A percentile compares a stretch with the other conserved stretches of the same genome.
Evolutionary conservation across 2,329 filamentous ascomycete genomes (phyloP).

Genomic region (Fusarium lyarnte): DNA sequence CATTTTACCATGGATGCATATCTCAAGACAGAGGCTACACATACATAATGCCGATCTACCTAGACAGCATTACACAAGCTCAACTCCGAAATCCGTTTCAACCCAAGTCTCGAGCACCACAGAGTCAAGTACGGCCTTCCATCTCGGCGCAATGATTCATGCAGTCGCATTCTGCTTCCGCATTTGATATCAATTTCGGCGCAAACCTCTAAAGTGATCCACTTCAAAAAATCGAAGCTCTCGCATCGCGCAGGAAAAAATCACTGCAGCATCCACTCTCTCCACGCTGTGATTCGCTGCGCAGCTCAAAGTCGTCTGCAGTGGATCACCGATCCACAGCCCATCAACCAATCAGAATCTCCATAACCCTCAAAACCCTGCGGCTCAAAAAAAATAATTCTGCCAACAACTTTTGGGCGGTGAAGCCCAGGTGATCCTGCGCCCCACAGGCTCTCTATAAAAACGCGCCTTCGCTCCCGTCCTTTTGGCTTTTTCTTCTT

Average conservation of each 20-base stretch:
- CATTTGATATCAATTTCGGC: not conserved
- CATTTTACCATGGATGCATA: not conserved
- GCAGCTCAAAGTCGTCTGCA: conserved; percentile 1
- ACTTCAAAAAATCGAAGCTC: not conserved
- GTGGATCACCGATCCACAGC: not conserved
- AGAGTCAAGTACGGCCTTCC: not conserved
- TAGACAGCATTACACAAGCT: not conserved
- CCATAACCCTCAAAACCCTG: not conserved
- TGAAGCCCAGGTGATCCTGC: conserved; percentile 33
- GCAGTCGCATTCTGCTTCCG: conserved; percentile 9
- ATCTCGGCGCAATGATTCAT: conserved; percentile 8
- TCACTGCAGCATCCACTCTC: conserved; percentile 2
- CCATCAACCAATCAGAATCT: not conserved
- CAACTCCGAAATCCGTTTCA: not conserved
- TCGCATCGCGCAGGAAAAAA: not conserved
- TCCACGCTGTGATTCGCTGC: not conserved
- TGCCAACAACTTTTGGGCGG: conserved; percentile 50
- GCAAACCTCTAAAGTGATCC: not conserved
- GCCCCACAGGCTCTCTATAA: conserved; percentile 35
- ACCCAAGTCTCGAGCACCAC: not conserved
- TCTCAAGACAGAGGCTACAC: too few species aligned
- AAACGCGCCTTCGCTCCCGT: not conserved
- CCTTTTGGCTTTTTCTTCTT: conserved; percentile 53
- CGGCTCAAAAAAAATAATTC: conserved; percentile 27
- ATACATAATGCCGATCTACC: too few species aligned